Percentiles rank a stretch among this genome's conserved stretches.
These are phyloP conservation scores for Camelina laxa DNA, from an alignment of 345 rosid genomes.

Conservation along the genomic window DNA sequence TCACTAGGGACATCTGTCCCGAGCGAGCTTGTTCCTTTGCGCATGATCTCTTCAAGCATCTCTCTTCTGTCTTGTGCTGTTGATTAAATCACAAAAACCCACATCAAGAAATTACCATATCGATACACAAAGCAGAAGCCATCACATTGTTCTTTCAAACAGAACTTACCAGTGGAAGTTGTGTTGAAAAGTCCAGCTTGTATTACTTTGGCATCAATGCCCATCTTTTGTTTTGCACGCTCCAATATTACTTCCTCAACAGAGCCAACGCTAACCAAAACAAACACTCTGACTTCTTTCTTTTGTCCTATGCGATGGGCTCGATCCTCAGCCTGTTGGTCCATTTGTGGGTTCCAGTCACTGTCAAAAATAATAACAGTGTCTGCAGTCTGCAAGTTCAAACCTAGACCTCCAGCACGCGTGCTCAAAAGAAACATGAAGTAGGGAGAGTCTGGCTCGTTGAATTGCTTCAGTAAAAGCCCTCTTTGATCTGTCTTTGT, in stretches of 20 bases:
- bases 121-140: constrained; percentile 2
- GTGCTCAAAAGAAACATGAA: constrained; percentile 99
- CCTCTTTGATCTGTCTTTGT: constrained; percentile 99
- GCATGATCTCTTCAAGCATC: constrained; percentile 96
- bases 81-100: constrained; percentile 37
- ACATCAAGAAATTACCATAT: constrained; percentile 23
- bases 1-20: constrained; percentile 98
- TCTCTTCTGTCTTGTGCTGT: constrained; percentile 97
- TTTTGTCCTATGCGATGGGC: constrained; percentile 99
- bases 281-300: constrained; percentile 98
- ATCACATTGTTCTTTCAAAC: constrained; percentile 7
- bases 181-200: constrained; percentile 99
- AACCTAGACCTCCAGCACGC: constrained; percentile 99
- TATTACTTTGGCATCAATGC: constrained; percentile 99
- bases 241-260: constrained; percentile 97
- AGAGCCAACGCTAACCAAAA: constrained; percentile 95
- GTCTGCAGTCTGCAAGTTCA: constrained; percentile 95
- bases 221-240: constrained; percentile 99
- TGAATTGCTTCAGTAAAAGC: constrained; percentile 74
- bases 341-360: constrained; percentile 99
- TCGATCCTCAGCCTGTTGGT: constrained; percentile 99
- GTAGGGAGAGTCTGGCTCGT: constrained; percentile 94
- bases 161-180: constrained; percentile 87
- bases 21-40: constrained; percentile 93
- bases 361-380: constrained; percentile 97